These are phyloP conservation scores for Rhizopogon rudus DNA, from an alignment of 768 basidiomycete species.

Conservation along the genomic window DNA sequence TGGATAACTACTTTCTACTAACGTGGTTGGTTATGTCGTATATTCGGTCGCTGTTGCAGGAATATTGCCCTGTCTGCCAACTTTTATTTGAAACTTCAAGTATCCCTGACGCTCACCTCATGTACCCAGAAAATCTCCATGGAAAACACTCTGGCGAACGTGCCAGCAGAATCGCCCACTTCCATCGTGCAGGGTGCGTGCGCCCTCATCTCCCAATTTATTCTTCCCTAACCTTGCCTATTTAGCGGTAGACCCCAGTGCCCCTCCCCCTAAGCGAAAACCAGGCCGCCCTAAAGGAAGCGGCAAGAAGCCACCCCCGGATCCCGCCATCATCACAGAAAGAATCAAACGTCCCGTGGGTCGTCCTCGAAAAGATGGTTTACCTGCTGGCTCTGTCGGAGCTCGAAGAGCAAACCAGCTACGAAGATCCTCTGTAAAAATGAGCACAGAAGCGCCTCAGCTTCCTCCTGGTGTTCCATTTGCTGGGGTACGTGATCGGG, in stretches of 20 bases:
- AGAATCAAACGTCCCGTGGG: conserved; percentile 78
- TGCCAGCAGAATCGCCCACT: conserved; percentile 21
- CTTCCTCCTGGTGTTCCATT: conserved; percentile 25
- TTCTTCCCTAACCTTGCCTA: conserved; percentile 5
- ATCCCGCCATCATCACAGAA: conserved; percentile 33
- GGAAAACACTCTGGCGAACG: conserved; percentile 20
- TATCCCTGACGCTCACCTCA: conserved; percentile 12
- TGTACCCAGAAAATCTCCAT: conserved; percentile 19
- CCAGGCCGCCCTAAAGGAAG: conserved; percentile 79
- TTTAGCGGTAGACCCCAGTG: conserved; percentile 22
- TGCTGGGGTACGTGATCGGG: conserved; percentile 19
- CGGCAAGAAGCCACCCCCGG: conserved; percentile 57
- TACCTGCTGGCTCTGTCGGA: conserved; percentile 68
- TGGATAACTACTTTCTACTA: conserved; percentile 29
- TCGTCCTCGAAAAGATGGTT: conserved; percentile 75
- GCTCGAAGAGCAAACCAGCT: conserved; percentile 38
- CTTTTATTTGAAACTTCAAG: conserved; percentile 5
- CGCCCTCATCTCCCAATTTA: neutral
- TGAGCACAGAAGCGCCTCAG: conserved; percentile 13
- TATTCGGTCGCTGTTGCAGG: conserved; percentile 26
- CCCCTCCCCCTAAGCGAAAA: conserved; percentile 50
- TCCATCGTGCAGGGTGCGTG: conserved; percentile 22
- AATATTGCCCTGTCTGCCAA: conserved; percentile 20
- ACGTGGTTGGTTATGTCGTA: conserved; percentile 23
- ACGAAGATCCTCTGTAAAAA: conserved; percentile 32